Percentiles rank a stretch among this genome's conserved stretches.
phyloP scores from a whole-genome alignment of 495 filamentous ascomycete species.

The Tuber indicum region DNA sequence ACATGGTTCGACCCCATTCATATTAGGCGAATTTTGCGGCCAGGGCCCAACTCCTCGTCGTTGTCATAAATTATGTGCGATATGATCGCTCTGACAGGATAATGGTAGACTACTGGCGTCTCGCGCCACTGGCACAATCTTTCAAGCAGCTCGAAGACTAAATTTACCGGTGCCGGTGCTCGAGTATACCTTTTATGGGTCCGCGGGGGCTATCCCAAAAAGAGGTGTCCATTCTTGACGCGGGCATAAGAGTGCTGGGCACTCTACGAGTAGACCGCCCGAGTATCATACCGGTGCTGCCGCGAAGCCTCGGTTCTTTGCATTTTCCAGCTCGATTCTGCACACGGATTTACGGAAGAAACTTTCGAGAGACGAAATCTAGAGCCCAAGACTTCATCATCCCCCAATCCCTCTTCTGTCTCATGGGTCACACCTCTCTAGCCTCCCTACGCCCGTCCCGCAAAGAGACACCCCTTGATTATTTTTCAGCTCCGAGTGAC shows the following conservation, averaged over 20 bases:
- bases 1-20: too few species aligned
- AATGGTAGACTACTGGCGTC: too few species aligned
- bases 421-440: background rate
- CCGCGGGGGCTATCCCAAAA: too few species aligned
- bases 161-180: too few species aligned
- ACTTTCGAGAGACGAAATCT: background rate
- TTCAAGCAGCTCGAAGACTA: too few species aligned
- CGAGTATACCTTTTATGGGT: background rate
- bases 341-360: background rate
- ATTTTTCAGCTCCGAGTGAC: background rate
- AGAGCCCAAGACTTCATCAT: background rate
- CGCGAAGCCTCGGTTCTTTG: background rate
- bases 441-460: background rate
- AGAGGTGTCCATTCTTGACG: too few species aligned
- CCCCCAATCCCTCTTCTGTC: background rate
- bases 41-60: too few species aligned
- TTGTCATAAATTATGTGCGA: too few species aligned
- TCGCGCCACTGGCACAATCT: too few species aligned
- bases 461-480: background rate
- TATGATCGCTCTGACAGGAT: too few species aligned
- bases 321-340: background rate
- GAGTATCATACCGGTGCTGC: background rate
- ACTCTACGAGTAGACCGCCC: background rate
- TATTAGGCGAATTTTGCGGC: too few species aligned
- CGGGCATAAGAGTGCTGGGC: too few species aligned